Conservation (phyloP, 2,329 filamentous ascomycete species). For the Cladosporium phlei region DNA sequence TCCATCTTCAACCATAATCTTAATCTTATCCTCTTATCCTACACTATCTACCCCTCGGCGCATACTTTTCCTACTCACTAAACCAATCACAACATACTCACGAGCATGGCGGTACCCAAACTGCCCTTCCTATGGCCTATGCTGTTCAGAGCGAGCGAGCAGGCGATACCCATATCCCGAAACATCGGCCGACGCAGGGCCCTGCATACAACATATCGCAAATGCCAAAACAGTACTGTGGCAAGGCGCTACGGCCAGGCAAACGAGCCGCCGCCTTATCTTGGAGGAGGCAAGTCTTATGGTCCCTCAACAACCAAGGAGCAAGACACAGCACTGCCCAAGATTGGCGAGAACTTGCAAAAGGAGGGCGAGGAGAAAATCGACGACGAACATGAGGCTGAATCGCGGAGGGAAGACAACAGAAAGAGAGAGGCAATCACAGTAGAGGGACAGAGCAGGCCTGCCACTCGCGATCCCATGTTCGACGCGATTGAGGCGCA, state of each 20-base stretch:
- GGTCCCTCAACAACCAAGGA: conserved; percentile 17
- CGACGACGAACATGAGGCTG: conserved; percentile 7
- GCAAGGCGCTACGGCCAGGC: conserved; percentile 44
- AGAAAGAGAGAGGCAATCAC: neutral
- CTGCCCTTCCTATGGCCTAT: conserved; percentile 46
- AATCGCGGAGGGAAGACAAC: neutral
- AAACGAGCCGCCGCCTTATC: conserved; percentile 41
- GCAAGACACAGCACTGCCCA: conserved; percentile 23
- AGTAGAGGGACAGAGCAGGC: conserved; percentile 4
- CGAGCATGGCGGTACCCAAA: conserved; percentile 36
- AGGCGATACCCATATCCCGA: conserved; percentile 17
- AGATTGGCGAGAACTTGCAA: conserved; percentile 29
- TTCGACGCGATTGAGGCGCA: conserved; percentile 18
- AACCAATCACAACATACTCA: neutral
- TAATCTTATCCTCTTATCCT: no score
- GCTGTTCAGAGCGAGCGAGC: conserved; percentile 35
- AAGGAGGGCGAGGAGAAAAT: conserved; percentile 22
- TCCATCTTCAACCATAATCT: no score
- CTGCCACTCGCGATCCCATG: conserved; percentile 19
- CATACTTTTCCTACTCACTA: neutral
- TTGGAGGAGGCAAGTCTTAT: conserved; percentile 26
- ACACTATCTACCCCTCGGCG: no score
- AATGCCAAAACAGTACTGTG: conserved; percentile 26
- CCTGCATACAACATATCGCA: conserved; percentile 31
- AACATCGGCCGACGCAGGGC: conserved; percentile 25